These are phyloP conservation scores for Bacidia gigantensis DNA, from an alignment of 495 filamentous ascomycete genomes.

Conservation along the genomic window DNA sequence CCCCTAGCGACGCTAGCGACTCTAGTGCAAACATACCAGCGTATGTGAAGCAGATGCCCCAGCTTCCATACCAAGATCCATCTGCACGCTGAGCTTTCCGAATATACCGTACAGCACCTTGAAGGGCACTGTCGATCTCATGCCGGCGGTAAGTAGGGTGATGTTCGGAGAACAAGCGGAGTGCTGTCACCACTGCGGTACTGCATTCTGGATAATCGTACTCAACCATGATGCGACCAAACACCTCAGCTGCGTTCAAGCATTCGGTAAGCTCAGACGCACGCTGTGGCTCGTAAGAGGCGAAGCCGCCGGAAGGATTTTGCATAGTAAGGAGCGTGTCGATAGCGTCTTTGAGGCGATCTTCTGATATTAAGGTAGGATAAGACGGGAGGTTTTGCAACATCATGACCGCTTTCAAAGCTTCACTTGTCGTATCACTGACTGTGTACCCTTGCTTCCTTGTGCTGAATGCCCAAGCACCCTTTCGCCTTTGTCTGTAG, in stretches of 20 bases:
- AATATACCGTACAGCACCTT: constrained; percentile 63
- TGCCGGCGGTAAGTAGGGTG: constrained; percentile 65
- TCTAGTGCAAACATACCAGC: constrained; percentile 92
- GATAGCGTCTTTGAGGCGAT: constrained; percentile 70
- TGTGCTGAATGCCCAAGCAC: constrained; percentile 91
- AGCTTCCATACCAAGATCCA: constrained; percentile 90
- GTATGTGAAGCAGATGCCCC: constrained; percentile 97
- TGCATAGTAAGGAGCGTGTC: constrained; percentile 90
- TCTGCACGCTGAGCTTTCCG: constrained; percentile 64
- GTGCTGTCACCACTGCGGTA: constrained; percentile 81
- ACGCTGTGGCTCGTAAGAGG: constrained; percentile 75
- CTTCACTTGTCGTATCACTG: constrained; percentile 87
- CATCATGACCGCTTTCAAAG: constrained; percentile 70
- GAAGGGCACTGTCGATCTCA: constrained; percentile 61
- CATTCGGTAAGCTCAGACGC: constrained; percentile 65
- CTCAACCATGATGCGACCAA: constrained; percentile 93
- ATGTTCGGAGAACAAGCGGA: constrained; percentile 63
- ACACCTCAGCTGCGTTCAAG: constrained; percentile 92
- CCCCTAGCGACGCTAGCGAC: constrained; percentile 65
- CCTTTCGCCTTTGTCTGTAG: constrained; percentile 86
- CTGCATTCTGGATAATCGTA: constrained; percentile 98
- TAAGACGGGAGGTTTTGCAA: constrained; percentile 66
- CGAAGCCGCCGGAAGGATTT: constrained; percentile 75
- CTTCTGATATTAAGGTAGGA: constrained; percentile 56
- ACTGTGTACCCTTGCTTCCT: constrained; percentile 88